These are phyloP conservation scores for Ajuga reptans DNA, from an alignment of 305 asterid genomes.

Conservation along the genomic window DNA sequence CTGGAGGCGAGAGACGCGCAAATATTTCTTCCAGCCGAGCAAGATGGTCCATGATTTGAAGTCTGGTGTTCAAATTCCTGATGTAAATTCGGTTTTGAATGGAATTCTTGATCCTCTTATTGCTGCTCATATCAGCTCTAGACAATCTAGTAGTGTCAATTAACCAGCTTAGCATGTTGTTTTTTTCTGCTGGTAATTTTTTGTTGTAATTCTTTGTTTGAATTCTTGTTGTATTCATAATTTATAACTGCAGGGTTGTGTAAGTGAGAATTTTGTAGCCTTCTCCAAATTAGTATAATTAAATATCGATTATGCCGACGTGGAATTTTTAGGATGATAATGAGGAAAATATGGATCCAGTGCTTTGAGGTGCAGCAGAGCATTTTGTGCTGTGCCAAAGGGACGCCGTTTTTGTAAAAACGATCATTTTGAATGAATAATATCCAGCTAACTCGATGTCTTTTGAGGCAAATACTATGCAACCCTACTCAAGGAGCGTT, in stretches of 20 bases:
- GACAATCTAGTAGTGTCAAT: constrained; percentile 29
- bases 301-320: no score
- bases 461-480: no score
- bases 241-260: no score
- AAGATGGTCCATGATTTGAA: constrained; percentile 55
- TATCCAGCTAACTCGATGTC: no score
- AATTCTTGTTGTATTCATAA: no score
- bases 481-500: no score
- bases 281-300: not conserved
- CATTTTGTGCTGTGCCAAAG: no score
- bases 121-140: constrained; percentile 52
- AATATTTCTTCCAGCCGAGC: constrained; percentile 40
- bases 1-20: constrained; percentile 46
- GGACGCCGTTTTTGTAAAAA: no score
- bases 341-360: no score
- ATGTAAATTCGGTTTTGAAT: constrained; percentile 44
- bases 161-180: constrained; percentile 24
- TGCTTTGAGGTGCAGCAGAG: no score
- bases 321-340: no score
- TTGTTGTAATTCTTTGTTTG: not conserved
- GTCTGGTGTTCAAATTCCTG: constrained; percentile 47
- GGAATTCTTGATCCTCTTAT: constrained; percentile 64
- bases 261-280: not conserved
- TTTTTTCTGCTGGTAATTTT: not conserved
- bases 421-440: no score